phyloP scores from a whole-genome alignment of 345 rosid genomes.

The Conringia planisiliqua region DNA sequence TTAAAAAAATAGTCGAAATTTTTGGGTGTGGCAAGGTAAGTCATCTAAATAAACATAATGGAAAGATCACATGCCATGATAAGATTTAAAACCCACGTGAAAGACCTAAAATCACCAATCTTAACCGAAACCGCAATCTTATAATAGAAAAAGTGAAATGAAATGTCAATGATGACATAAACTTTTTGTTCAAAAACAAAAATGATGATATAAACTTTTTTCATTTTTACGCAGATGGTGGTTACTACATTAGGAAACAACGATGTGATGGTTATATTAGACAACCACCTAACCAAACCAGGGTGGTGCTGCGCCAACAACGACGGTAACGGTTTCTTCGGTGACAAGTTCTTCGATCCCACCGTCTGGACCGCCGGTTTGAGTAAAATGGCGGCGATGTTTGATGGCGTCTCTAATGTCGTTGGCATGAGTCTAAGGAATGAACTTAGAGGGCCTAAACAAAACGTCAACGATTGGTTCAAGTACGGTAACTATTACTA shows the following conservation, averaged over 20 bases:
- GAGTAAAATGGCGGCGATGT: slow-evolving; percentile 63
- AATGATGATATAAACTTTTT: neutral
- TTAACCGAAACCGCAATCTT: neutral
- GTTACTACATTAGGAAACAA: slow-evolving; percentile 69
- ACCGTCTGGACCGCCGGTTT: slow-evolving; percentile 66
- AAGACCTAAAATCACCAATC: neutral
- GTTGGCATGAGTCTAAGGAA: slow-evolving; percentile 95
- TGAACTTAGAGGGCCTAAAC: slow-evolving; percentile 85
- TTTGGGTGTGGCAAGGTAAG: neutral
- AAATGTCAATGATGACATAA: neutral
- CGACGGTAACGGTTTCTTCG: slow-evolving; percentile 96
- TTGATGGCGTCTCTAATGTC: slow-evolving; percentile 58
- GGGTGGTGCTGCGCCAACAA: slow-evolving; percentile 83
- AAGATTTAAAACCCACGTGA: neutral
- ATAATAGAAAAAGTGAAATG: neutral
- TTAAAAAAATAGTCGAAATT: neutral
- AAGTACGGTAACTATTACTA: slow-evolving; percentile 48
- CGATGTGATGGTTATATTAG: slow-evolving; percentile 79
- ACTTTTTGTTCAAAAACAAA: no score
- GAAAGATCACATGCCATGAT: slow-evolving; percentile 10
- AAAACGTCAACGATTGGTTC: slow-evolving; percentile 82
- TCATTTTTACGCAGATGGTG: slow-evolving; percentile 47
- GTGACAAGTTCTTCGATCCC: slow-evolving; percentile 75
- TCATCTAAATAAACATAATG: neutral
- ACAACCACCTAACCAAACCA: slow-evolving; percentile 89